phyloP scores from a whole-genome alignment of 257 asterid genomes.

The Plantago major region DNA sequence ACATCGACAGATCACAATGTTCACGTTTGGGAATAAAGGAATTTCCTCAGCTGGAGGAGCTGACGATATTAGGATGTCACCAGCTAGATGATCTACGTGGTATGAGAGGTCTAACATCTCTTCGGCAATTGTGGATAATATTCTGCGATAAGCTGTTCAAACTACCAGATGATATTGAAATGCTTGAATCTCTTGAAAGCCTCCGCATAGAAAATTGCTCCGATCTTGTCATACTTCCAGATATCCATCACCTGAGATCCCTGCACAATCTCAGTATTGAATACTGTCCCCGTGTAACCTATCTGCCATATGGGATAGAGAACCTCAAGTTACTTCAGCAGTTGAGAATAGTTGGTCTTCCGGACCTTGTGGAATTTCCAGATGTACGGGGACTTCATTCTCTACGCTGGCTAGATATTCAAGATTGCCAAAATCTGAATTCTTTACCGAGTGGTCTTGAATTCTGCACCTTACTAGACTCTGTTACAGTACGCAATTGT shows the following conservation, averaged over 20 bases:
- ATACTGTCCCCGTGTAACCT: slow-evolving; percentile 8
- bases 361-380: not conserved
- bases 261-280: slow-evolving; percentile 2
- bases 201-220: slow-evolving; percentile 4
- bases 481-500: not conserved
- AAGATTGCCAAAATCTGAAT: not conserved
- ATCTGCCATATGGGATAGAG: slow-evolving; percentile 15
- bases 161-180: slow-evolving; percentile 12
- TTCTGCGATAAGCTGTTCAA: not conserved
- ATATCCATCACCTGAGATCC: slow-evolving; percentile 15
- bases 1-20: not conserved
- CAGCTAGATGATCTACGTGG: slow-evolving; percentile 10
- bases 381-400: slow-evolving; percentile 4
- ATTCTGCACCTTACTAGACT: slow-evolving; percentile 6
- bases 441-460: slow-evolving; percentile 7
- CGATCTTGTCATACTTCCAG: slow-evolving; percentile 4
- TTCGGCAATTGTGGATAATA: not conserved
- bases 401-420: not conserved
- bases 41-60: slow-evolving; percentile 7
- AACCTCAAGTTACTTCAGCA: slow-evolving; percentile 5
- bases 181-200: slow-evolving; percentile 13
- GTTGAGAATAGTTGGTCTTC: not conserved
- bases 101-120: not conserved
- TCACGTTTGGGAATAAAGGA: not conserved
- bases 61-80: not conserved